A percentile compares a stretch with the other conserved stretches of the same genome.
These are phyloP conservation scores for Trichoderma sp. DNA, from an alignment of 2,329 filamentous ascomycete genomes.

Conservation along the genomic window DNA sequence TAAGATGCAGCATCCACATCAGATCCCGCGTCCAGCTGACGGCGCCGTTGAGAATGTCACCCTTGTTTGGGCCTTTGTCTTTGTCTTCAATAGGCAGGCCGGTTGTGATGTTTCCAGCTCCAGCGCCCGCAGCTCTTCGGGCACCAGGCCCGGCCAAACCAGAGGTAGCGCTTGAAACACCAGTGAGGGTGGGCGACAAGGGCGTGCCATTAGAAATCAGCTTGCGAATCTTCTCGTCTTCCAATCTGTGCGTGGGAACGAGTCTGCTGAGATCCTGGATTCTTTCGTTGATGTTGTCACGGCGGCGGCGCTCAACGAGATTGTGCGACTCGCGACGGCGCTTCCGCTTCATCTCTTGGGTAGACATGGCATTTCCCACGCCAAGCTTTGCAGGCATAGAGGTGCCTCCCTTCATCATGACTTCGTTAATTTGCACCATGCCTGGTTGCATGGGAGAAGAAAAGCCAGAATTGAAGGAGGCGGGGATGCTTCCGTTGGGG, in stretches of 20 bases:
- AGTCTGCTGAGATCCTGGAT: conserved; percentile 96
- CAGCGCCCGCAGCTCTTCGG: conserved; percentile 71
- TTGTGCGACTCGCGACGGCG: conserved; percentile 94
- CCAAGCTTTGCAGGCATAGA: conserved; percentile 88
- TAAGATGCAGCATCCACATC: conserved; percentile 94
- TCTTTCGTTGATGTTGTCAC: conserved; percentile 98
- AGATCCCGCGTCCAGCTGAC: conserved; percentile 97
- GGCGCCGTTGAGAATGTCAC: conserved; percentile 94
- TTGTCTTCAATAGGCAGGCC: conserved; percentile 94
- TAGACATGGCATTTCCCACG: conserved; percentile 60
- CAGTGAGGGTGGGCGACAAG: conserved; percentile 77
- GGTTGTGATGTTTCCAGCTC: conserved; percentile 81
- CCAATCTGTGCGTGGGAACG: conserved; percentile 86
- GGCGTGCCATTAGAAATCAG: conserved; percentile 91
- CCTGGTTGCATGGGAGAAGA: conserved; percentile 74
- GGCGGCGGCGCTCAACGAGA: conserved; percentile 86
- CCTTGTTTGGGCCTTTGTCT: conserved; percentile 98
- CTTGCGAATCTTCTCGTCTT: conserved; percentile 97
- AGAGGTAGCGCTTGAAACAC: conserved; percentile 75
- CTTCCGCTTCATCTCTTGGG: conserved; percentile 91
- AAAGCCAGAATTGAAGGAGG: conserved; percentile 86
- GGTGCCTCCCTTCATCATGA: conserved; percentile 82
- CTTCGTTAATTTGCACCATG: conserved; percentile 80
- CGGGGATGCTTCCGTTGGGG: conserved; percentile 73
- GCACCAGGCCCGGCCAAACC: conserved; percentile 83